Conservation (phyloP, 1,284 basidiomycete genomes). For the Leccinum pachyderme region DNA sequence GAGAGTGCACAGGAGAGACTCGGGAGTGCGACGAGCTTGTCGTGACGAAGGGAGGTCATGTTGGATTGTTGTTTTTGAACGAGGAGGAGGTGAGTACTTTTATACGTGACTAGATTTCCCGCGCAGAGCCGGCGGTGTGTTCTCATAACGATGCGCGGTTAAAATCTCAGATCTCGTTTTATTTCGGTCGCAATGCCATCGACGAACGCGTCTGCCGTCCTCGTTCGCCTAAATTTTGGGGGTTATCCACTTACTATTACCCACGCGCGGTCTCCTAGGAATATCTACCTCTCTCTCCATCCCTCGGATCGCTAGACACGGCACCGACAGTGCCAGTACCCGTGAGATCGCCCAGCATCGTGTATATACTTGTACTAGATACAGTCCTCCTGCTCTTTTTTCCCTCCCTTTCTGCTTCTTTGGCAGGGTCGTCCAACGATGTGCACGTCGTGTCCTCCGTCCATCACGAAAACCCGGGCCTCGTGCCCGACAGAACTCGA, state of each 20-base stretch:
- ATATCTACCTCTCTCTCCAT: background rate
- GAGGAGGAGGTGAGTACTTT: slow-evolving; percentile 15
- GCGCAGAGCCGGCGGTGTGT: slow-evolving; percentile 7
- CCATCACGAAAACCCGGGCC: slow-evolving; percentile 5
- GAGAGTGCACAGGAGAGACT: slow-evolving; percentile 65
- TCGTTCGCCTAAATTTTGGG: slow-evolving; percentile 32
- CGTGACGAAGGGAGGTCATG: slow-evolving; percentile 33
- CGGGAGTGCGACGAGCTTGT: slow-evolving; percentile 64
- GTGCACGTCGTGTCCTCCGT: background rate
- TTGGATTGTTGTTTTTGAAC: background rate
- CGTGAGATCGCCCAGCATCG: background rate
- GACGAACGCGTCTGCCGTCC: slow-evolving; percentile 4
- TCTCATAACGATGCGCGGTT: slow-evolving; percentile 27
- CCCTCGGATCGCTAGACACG: background rate
- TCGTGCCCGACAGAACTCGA: slow-evolving; percentile 9
- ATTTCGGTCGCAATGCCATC: slow-evolving; percentile 16
- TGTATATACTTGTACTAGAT: background rate
- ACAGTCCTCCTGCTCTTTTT: slow-evolving; percentile 1
- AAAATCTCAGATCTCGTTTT: slow-evolving; percentile 23
- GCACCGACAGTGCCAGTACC: background rate
- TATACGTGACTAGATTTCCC: slow-evolving; percentile 11
- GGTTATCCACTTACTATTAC: slow-evolving; percentile 11
- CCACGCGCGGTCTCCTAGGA: slow-evolving; percentile 33
- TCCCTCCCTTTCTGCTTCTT: slow-evolving; percentile 8
- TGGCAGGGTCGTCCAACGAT: slow-evolving; percentile 2